Percentiles rank a stretch among this genome's conserved stretches.
Evolutionary conservation across 1,284 basidiomycete genomes (phyloP).

Genomic region (Puccinia horiana): DNA sequence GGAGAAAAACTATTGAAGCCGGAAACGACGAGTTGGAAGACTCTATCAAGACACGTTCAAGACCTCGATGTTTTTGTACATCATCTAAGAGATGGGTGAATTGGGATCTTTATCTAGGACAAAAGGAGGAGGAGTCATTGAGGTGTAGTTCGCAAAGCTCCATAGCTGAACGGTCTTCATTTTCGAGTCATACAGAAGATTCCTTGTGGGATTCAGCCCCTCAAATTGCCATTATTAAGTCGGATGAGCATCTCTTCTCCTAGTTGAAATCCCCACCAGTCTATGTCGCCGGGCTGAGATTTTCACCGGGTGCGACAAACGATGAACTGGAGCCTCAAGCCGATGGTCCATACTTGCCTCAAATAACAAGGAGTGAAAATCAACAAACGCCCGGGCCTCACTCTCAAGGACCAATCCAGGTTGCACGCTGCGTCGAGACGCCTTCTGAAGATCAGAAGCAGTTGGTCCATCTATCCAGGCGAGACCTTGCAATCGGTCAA

Average conservation of each 20-base stretch:
- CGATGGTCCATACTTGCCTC: neutral
- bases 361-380: neutral
- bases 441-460: neutral
- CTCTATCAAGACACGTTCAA: neutral
- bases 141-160: neutral
- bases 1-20: neutral
- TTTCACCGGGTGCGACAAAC: neutral
- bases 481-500: neutral
- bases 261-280: neutral
- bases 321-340: neutral
- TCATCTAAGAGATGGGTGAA: conserved; percentile 21
- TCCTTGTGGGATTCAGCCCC: conserved; percentile 11
- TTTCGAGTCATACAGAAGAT: neutral
- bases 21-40: neutral
- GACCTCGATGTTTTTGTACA: conserved; percentile 12
- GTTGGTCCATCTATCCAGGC: neutral
- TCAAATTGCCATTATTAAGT: conserved; percentile 13
- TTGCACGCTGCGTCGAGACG: neutral
- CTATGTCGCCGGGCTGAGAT: neutral
- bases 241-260: conserved; percentile 2
- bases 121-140: neutral
- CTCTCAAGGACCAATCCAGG: neutral
- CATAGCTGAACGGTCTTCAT: neutral
- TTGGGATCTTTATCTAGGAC: conserved; percentile 1
- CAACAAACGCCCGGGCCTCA: neutral